Evolutionary conservation across 2,329 filamentous ascomycete genomes (phyloP).

Genomic region (Pyrenochaeta sp.): DNA sequence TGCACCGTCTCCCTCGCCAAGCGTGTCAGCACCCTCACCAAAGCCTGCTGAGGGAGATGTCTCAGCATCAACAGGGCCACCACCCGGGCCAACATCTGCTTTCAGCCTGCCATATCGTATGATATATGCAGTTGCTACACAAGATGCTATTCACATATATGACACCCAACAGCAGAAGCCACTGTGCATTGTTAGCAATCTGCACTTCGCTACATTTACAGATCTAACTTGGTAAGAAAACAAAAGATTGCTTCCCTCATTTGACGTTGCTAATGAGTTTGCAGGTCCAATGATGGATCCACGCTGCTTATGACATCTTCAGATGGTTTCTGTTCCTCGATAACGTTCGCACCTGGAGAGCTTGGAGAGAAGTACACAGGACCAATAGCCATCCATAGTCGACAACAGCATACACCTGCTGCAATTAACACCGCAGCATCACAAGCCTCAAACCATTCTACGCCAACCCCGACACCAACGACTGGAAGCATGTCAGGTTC

Average conservation of each 20-base stretch:
- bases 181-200: slow-evolving; percentile 91
- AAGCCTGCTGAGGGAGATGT: slow-evolving; percentile 60
- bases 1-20: slow-evolving; percentile 58
- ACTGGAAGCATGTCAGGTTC: slow-evolving; percentile 68
- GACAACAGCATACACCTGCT: slow-evolving; percentile 46
- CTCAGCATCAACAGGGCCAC: slow-evolving; percentile 63
- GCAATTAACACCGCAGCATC: slow-evolving; percentile 53
- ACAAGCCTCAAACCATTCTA: slow-evolving; percentile 66
- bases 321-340: slow-evolving; percentile 93
- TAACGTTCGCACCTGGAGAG: slow-evolving; percentile 85
- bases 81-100: slow-evolving; percentile 63
- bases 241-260: not conserved
- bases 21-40: slow-evolving; percentile 62
- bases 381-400: slow-evolving; percentile 57
- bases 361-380: slow-evolving; percentile 82
- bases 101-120: slow-evolving; percentile 92
- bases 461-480: slow-evolving; percentile 76
- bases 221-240: slow-evolving; percentile 86
- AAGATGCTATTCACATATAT: slow-evolving; percentile 93
- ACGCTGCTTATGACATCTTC: slow-evolving; percentile 95
- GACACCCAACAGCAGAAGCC: slow-evolving; percentile 97
- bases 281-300: slow-evolving; percentile 76
- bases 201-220: slow-evolving; percentile 97
- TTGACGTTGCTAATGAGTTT: slow-evolving; percentile 24
- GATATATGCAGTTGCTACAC: slow-evolving; percentile 95